Base-by-base conservation (phyloP, 192 early-diverging fungal species). In the Powellomyces hirtus region DNA sequence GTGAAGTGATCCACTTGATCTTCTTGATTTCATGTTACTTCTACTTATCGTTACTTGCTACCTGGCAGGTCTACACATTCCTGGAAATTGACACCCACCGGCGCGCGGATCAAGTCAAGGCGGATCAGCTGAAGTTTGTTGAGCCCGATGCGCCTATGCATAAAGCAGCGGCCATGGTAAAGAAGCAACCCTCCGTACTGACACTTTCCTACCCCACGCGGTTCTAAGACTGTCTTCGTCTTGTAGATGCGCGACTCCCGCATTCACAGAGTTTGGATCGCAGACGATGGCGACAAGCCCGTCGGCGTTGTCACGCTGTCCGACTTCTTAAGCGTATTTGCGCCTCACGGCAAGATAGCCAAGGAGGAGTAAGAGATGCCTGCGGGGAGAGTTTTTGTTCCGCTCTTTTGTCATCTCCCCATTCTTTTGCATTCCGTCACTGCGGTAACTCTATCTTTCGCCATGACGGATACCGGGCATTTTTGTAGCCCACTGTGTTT, bases 301-400 rank as follows among this genome's bases (percentile, higher is more conserved):
- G 66, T 86, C 24, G 91, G 91, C 20, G 89, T 91, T n/a, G 81
- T 93, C 50, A 88, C 89, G 3, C 49, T 91, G 31, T 87, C 85
- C 22, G 91, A 93, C 69, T 70, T 90, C 29, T 59, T 92, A 16
- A 60, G 72, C 24, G 70, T 79, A 26, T 88, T 90, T 70, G 64
- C 75, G 8, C 75, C 79, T 10, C 64, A 51, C 76, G 44, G 64
- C 13, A 22, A 8, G 46, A 33, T 69, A 30, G 74, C 63, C 55
- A 50, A 40, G 11, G 67, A 69, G 45, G 38, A 69, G 67, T 69
- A 35, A 69, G 16, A 33, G n/a, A n/a, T n/a, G n/a, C n/a, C n/a
- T n/a, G n/a, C n/a, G n/a, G n/a, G n/a, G n/a, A n/a, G n/a, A n/a
- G n/a, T n/a, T n/a, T n/a, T n/a, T n/a, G n/a, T n/a, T n/a, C n/a